Base-by-base conservation (phyloP, 345 rosid species). In the Trapa bicornis region DNA sequence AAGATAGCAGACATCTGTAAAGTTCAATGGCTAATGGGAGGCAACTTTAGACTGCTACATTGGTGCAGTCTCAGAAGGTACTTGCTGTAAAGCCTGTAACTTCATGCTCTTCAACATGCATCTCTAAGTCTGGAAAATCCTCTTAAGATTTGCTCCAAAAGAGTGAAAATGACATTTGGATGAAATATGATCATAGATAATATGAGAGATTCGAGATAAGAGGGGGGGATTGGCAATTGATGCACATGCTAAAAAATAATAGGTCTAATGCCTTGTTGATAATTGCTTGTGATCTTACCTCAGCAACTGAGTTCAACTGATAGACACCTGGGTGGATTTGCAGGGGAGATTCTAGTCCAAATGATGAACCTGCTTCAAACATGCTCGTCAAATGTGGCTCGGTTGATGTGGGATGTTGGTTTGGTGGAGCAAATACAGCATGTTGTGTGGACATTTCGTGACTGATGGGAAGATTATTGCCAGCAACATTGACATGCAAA, bases 341-440 rank as follows among this genome's bases (percentile, higher is more conserved):
- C 68, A 82, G 45, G 14, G 96, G 74, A n/a, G 91, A 81, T 54
- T 86, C 89, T 73, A 83, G 71, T 1, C 82, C 76, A 67, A 77
- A 86, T 10, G 87, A 38, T 65, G 75, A 65, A 70, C 78, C 84
- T 13, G 86, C 73, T 67, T 71, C 79, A 66, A 78, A 73, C 65
- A 79, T 65, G 43, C 72, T 80, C 0, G 89, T 72, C 68, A 70
- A 45, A 53, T 81, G 72, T 64, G 72, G 64, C 73, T 67, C 83
- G 45, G 70, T 75, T n/a, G 82, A 65, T 47, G 72, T 35, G 33
- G 70, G 42, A 68, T 72, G 80, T 52, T 80, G 87, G 57, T 79
- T 79, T 29, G 75, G 79, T 48, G 76, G 80, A 75, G 66, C 67
- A 56, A 78, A 76, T 38, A 69, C 29, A 47, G 77, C 45, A 56